phyloP scores from a whole-genome alignment of 441 rosid species.

The California macrophylla region DNA sequence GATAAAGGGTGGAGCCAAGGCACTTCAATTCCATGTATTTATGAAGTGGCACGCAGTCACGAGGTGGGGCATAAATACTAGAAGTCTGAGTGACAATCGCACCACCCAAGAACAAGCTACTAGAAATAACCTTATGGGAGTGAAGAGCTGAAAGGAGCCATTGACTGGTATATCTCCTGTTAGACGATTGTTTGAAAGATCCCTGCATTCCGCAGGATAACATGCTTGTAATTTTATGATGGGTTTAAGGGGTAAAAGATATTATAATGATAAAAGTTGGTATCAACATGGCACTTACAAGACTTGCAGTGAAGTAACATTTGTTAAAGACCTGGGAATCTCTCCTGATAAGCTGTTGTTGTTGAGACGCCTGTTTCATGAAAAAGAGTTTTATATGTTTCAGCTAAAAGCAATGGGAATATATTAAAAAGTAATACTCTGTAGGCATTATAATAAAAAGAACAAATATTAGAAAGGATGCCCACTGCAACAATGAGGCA shows the following conservation, averaged over 20 bases:
- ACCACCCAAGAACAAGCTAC: slow-evolving; percentile 6
- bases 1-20: background rate
- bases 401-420: background rate
- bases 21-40: background rate
- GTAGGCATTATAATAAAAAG: too few relatives aligned
- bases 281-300: slow-evolving; percentile 48
- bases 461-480: too few relatives aligned
- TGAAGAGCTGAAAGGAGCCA: slow-evolving; percentile 77
- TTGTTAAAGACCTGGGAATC: slow-evolving; percentile 58
- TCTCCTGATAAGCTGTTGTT: slow-evolving; percentile 58
- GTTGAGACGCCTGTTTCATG: slow-evolving; percentile 65
- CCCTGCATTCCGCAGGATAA: slow-evolving; percentile 43
- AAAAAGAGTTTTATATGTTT: slow-evolving; percentile 17
- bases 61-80: background rate
- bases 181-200: slow-evolving; percentile 63
- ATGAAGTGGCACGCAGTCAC: background rate
- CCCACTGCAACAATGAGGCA: background rate
- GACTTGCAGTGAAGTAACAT: slow-evolving; percentile 53
- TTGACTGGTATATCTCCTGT: slow-evolving; percentile 54
- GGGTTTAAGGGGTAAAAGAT: background rate
- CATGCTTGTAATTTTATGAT: background rate
- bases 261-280: slow-evolving; percentile 2
- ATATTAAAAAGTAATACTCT: too few relatives aligned
- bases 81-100: background rate
- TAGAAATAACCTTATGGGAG: slow-evolving; percentile 53